Conservation (phyloP, 208 protist genomes). For the Trypanosoma cruzi region DNA sequence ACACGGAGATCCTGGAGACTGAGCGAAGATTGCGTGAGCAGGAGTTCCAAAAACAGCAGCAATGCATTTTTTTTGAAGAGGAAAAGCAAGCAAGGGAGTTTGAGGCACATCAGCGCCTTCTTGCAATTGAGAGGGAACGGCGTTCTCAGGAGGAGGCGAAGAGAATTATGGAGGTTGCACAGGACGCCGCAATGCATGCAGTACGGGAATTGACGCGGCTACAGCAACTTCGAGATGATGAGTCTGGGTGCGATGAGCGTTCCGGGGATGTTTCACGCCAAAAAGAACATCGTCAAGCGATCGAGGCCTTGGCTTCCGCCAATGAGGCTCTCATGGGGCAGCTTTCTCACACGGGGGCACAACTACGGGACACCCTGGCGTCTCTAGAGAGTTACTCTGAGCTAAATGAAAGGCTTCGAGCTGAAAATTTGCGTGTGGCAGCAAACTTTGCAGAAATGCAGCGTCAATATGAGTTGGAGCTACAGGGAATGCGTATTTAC, state of each 20-base stretch:
- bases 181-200: slow-evolving; percentile 13
- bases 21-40: slow-evolving; percentile 11
- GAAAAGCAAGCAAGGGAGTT: slow-evolving; percentile 2
- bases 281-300: not conserved
- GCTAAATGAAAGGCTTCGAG: slow-evolving; percentile 17
- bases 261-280: not conserved
- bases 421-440: slow-evolving; percentile 20
- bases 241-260: not conserved
- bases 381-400: slow-evolving; percentile 1
- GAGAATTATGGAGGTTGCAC: slow-evolving; percentile 16
- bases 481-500: slow-evolving; percentile 27
- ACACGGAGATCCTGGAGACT: slow-evolving; percentile 5
- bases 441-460: slow-evolving; percentile 15
- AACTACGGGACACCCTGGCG: slow-evolving; percentile 17
- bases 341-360: slow-evolving; percentile 8
- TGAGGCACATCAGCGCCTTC: slow-evolving; percentile 12
- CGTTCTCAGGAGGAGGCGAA: slow-evolving; percentile 18
- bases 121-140: slow-evolving; percentile 24
- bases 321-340: slow-evolving; percentile 10
- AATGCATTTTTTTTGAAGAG: slow-evolving; percentile 11
- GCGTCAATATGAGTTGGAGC: slow-evolving; percentile 26
- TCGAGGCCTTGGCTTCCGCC: slow-evolving; percentile 2
- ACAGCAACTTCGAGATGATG: slow-evolving; percentile 1
- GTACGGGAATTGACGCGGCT: slow-evolving; percentile 3
- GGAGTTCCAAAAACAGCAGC: slow-evolving; percentile 23